These are phyloP conservation scores for Wickerhamomyces alni DNA, from an alignment of 805 yeast genomes.

Conservation along the genomic window DNA sequence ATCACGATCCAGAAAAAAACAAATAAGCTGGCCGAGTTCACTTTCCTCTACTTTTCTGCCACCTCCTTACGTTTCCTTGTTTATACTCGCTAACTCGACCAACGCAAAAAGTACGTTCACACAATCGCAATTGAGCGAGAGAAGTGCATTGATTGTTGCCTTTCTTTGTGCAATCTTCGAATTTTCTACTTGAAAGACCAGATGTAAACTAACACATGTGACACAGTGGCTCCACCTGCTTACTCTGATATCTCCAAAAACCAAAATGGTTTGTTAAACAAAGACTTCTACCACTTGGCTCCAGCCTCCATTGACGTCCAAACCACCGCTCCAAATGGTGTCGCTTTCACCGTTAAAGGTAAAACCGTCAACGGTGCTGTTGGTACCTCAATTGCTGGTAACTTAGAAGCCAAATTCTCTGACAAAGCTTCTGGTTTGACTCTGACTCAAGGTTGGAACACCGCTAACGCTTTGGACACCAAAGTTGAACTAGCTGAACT, in stretches of 20 bases:
- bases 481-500: constrained; percentile 89
- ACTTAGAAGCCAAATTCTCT: constrained; percentile 84
- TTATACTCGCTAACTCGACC: background rate
- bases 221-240: constrained; percentile 74
- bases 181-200: no score
- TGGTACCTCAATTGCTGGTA: constrained; percentile 53
- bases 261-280: constrained; percentile 82
- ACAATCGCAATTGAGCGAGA: no score
- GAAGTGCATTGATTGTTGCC: no score
- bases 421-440: constrained; percentile 92
- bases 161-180: no score
- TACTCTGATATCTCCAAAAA: constrained; percentile 91
- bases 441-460: constrained; percentile 96
- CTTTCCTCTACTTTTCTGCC: background rate
- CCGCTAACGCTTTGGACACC: constrained; percentile 86
- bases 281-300: constrained; percentile 89
- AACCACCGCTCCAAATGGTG: constrained; percentile 95
- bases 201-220: background rate
- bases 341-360: constrained; percentile 89
- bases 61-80: background rate
- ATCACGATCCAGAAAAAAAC: constrained; percentile 1
- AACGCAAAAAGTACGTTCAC: background rate
- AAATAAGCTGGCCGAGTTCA: background rate
- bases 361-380: constrained; percentile 67
- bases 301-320: constrained; percentile 85